These are phyloP conservation scores for Cordyceps tenuipes DNA, from an alignment of 2,329 filamentous ascomycete genomes.

Conservation along the genomic window DNA sequence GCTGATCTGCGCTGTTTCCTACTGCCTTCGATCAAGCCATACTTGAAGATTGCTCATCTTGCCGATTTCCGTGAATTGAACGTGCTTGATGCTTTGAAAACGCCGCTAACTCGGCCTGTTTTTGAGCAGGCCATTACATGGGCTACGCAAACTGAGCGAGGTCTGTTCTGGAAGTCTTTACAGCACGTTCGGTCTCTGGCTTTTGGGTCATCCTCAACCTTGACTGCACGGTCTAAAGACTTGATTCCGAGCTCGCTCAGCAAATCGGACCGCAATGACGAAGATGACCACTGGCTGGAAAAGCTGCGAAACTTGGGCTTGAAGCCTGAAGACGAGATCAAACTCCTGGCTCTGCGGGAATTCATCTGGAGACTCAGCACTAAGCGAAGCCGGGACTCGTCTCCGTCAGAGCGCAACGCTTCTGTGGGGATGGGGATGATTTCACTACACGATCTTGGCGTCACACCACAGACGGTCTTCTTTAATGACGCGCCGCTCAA, in stretches of 20 bases:
- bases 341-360: constrained; percentile 75
- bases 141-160: constrained; percentile 73
- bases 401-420: constrained; percentile 26
- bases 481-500: constrained; percentile 69
- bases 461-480: constrained; percentile 82
- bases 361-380: constrained; percentile 84
- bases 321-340: constrained; percentile 74
- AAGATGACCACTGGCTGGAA: constrained; percentile 89
- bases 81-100: constrained; percentile 75
- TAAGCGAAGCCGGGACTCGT: constrained; percentile 52
- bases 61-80: constrained; percentile 60
- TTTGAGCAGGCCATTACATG: constrained; percentile 81
- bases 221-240: constrained; percentile 49
- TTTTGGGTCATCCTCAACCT: constrained; percentile 51
- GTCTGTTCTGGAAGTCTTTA: constrained; percentile 78
- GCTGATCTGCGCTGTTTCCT: constrained; percentile 82
- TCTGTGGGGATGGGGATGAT: constrained; percentile 42
- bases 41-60: constrained; percentile 65
- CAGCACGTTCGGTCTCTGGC: constrained; percentile 56
- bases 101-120: constrained; percentile 67
- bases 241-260: constrained; percentile 48
- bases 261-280: constrained; percentile 68
- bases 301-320: constrained; percentile 80
- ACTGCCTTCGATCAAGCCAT: constrained; percentile 70
- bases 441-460: constrained; percentile 62